Evolutionary conservation across 257 asterid genomes (phyloP).

Genomic region (Catharanthus roseus): DNA sequence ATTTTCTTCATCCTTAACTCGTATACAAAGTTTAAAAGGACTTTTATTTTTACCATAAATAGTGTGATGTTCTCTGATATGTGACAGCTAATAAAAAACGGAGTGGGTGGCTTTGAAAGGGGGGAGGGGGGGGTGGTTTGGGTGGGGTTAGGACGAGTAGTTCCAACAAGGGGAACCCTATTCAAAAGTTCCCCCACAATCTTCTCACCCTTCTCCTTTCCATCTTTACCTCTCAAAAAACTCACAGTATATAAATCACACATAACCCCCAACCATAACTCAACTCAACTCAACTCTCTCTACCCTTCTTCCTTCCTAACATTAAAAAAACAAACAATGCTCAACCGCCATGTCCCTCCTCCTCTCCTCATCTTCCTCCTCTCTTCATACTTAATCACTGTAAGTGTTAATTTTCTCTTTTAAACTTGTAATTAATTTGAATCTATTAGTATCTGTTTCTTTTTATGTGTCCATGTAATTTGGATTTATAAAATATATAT

Average conservation of each 20-base stretch:
- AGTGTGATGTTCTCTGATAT: no score
- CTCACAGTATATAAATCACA: conserved; percentile 16
- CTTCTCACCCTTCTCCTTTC: conserved; percentile 3
- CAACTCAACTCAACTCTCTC: conserved; percentile 18
- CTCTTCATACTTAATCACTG: conserved; percentile 23
- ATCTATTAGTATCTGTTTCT: neutral
- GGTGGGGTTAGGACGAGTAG: no score
- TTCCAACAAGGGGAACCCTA: neutral
- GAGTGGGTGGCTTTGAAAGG: no score
- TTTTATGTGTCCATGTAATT: neutral
- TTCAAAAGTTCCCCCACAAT: neutral
- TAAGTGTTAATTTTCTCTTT: conserved; percentile 12
- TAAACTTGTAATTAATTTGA: neutral
- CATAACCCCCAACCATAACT: neutral
- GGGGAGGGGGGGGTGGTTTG: no score
- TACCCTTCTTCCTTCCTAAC: neutral
- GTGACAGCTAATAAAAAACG: no score
- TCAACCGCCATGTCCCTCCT: conserved; percentile 1
- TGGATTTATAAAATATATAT: no score
- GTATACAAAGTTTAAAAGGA: no score
- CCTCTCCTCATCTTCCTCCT: conserved; percentile 13
- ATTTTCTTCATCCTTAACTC: no score
- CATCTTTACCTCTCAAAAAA: conserved; percentile 7
- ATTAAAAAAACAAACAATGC: neutral
- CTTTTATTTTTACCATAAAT: no score